phyloP scores from a whole-genome alignment of 1,284 basidiomycete species.

The Trichosporon sp. region DNA sequence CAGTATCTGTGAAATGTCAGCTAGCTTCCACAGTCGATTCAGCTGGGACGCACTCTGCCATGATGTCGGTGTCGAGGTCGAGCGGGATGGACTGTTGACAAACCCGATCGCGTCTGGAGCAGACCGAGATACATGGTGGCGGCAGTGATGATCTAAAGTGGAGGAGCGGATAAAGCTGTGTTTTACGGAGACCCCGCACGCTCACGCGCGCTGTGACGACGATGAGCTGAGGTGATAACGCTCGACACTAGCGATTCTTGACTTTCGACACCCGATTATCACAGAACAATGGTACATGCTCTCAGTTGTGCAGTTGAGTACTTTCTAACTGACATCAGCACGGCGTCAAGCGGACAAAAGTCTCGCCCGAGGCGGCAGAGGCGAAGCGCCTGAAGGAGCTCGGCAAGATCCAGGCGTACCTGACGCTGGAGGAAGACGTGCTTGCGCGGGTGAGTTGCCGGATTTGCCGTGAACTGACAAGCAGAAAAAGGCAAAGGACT shows the following conservation, averaged over 20 bases:
- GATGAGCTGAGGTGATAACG: not conserved
- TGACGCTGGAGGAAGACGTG: constrained; percentile 67
- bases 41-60: constrained; percentile 36
- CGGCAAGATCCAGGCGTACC: constrained; percentile 73
- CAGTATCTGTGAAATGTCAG: constrained; percentile 52
- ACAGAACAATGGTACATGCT: constrained; percentile 22
- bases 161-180: constrained; percentile 2
- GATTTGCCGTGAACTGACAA: not conserved
- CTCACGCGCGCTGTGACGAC: not conserved
- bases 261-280: not conserved
- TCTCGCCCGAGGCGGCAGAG: constrained; percentile 66
- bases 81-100: not conserved
- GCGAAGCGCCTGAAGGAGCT: constrained; percentile 71
- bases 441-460: constrained; percentile 64
- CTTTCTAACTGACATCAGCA: constrained; percentile 59
- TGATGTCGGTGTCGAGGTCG: constrained; percentile 19
- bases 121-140: constrained; percentile 5
- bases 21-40: not conserved
- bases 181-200: not conserved
- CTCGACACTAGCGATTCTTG: not conserved
- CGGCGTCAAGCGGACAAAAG: constrained; percentile 70
- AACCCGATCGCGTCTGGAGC: not conserved
- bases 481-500: constrained; percentile 70
- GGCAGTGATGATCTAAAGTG: not conserved
- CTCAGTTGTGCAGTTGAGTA: not conserved